Percentiles rank a stretch among this genome's conserved stretches.
Evolutionary conservation across 129 eudicot genomes (phyloP).

Genomic region (Saposhnikovia divaricata): DNA sequence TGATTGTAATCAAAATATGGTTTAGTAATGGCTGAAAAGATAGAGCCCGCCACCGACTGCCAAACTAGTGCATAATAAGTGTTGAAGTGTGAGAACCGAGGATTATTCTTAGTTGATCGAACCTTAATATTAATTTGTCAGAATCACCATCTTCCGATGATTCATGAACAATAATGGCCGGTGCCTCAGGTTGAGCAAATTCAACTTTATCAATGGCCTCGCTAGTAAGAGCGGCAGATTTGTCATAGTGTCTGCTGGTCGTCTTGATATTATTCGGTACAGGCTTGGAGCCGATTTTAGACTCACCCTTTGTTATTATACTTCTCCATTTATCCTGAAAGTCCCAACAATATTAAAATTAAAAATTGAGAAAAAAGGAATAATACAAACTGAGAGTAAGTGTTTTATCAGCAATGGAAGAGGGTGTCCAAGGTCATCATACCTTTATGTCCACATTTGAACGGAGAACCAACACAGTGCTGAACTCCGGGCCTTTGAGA

Average conservation of each 20-base stretch:
- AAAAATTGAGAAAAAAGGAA: background rate
- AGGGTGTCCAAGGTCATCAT: background rate
- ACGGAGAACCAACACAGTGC: slow-evolving; percentile 44
- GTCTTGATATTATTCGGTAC: background rate
- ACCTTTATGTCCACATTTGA: slow-evolving; percentile 94
- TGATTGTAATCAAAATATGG: no score
- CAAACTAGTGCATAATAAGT: background rate
- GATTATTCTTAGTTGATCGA: no score
- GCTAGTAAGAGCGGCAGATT: no score
- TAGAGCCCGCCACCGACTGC: background rate
- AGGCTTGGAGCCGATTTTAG: slow-evolving; percentile 42
- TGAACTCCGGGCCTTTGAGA: slow-evolving; percentile 65
- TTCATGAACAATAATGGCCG: background rate
- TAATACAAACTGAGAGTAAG: background rate
- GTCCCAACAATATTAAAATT: background rate
- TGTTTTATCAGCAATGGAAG: background rate
- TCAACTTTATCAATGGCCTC: no score
- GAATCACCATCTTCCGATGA: background rate
- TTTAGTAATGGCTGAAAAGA: no score
- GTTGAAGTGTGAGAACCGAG: background rate
- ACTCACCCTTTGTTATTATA: slow-evolving; percentile 45
- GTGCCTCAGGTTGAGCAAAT: background rate
- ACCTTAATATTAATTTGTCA: no score
- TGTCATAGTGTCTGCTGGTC: background rate
- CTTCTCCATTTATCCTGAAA: slow-evolving; percentile 86